phyloP scores from a whole-genome alignment of 2,329 filamentous ascomycete genomes.

The Nigrospora sphaerica region DNA sequence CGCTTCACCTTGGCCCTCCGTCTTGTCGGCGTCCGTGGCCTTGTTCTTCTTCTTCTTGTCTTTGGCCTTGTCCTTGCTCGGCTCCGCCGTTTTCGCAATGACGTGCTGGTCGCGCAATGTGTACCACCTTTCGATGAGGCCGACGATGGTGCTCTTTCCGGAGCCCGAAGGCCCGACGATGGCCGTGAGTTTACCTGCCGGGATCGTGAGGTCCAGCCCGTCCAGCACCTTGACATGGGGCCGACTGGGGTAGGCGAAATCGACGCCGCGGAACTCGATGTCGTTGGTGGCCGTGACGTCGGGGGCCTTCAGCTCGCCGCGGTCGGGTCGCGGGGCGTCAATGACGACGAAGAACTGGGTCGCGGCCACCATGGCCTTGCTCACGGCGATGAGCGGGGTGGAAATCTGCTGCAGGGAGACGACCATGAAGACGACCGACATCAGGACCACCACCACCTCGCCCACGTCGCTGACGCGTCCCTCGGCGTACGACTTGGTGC shows the following conservation, averaged over 20 bases:
- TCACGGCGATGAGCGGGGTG: constrained; percentile 49
- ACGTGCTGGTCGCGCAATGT: constrained; percentile 46
- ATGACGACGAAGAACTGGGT: constrained; percentile 52
- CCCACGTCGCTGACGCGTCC: constrained; percentile 40
- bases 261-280: constrained; percentile 56
- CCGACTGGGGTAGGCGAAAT: constrained; percentile 66
- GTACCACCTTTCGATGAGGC: constrained; percentile 67
- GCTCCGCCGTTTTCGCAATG: constrained; percentile 42
- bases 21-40: constrained; percentile 19
- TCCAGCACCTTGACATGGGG: constrained; percentile 59
- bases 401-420: constrained; percentile 50
- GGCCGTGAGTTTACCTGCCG: constrained; percentile 61
- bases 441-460: constrained; percentile 48
- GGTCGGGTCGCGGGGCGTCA: constrained; percentile 35
- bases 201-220: constrained; percentile 48
- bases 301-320: constrained; percentile 34
- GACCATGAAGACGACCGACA: constrained; percentile 52
- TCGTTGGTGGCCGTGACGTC: constrained; percentile 43
- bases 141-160: constrained; percentile 70
- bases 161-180: constrained; percentile 68
- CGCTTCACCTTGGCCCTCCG: constrained; percentile 12
- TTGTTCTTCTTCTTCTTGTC: constrained; percentile 25
- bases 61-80: constrained; percentile 35
- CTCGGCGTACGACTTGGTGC: constrained; percentile 41
- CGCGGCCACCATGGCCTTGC: constrained; percentile 50